Percentiles rank a stretch among this genome's conserved stretches.
Conservation (phyloP, 2,329 filamentous ascomycete species). For the Trichoderma lentiforme region DNA sequence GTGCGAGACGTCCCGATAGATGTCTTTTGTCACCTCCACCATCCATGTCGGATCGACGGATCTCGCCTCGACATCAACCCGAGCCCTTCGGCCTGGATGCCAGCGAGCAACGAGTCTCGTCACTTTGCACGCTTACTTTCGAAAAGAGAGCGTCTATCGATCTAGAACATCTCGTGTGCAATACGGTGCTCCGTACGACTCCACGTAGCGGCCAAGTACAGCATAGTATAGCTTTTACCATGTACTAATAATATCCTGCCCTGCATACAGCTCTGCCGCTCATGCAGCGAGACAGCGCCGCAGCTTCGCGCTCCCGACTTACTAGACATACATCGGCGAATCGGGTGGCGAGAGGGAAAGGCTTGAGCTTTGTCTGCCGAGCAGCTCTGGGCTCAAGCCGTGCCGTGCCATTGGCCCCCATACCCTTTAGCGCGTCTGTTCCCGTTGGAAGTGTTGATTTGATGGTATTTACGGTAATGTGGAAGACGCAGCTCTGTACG, state of each 20-base stretch:
- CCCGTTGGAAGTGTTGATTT: background rate
- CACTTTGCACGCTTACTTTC: background rate
- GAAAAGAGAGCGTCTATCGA: too few species aligned
- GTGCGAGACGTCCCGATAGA: background rate
- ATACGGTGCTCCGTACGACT: background rate
- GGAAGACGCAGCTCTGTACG: background rate
- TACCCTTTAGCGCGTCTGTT: background rate
- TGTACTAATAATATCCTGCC: background rate
- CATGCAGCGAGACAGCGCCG: background rate
- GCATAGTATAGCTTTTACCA: background rate
- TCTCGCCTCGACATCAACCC: background rate
- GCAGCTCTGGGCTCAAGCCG: background rate
- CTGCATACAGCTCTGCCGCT: background rate
- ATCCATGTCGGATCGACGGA: background rate
- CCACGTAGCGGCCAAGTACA: background rate
- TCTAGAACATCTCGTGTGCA: background rate
- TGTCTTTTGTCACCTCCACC: background rate
- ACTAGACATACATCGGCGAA: background rate
- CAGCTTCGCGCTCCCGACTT: background rate
- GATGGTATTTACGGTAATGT: background rate
- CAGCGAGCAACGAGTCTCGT: background rate
- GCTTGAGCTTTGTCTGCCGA: background rate
- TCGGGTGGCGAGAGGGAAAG: constrained; percentile 3
- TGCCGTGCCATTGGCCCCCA: background rate
- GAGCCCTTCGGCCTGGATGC: background rate